phyloP scores from a whole-genome alignment of 768 basidiomycete species.

The Pleurotus citrinopileatus region DNA sequence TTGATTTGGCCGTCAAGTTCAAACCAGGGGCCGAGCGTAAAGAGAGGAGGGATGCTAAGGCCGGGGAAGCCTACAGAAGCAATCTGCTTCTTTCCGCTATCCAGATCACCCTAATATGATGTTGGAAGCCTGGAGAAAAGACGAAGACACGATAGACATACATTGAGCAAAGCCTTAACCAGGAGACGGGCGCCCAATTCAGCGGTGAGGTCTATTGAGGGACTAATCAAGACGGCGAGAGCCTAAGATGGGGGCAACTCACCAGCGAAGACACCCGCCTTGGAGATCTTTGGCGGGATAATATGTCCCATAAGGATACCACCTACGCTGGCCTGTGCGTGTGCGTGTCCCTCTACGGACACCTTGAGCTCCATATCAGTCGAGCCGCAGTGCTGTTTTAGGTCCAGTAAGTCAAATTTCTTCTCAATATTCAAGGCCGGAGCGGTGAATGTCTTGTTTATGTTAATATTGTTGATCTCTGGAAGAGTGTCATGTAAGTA shows the following conservation, averaged over 20 bases:
- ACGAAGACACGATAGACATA: background rate
- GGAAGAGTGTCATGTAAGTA: background rate
- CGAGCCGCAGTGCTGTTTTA: constrained; percentile 5
- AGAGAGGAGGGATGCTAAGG: constrained; percentile 1
- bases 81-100: constrained; percentile 9
- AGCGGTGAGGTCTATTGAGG: background rate
- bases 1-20: constrained; percentile 2
- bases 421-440: constrained; percentile 2
- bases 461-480: constrained; percentile 8
- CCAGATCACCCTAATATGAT: background rate
- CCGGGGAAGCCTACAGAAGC: constrained; percentile 2
- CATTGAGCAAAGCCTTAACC: constrained; percentile 5
- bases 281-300: constrained; percentile 1
- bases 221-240: background rate
- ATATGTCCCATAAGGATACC: constrained; percentile 6
- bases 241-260: background rate
- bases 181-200: constrained; percentile 1
- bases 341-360: background rate
- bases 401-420: constrained; percentile 1
- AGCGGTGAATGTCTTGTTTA: constrained; percentile 4
- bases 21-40: constrained; percentile 7
- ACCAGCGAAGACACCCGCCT: constrained; percentile 7
- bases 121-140: no score
- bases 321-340: constrained; percentile 3
- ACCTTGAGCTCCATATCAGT: background rate